Evolutionary conservation across 1,284 basidiomycete species (phyloP).

Genomic region (Exobasidium cylindrosporum): DNA sequence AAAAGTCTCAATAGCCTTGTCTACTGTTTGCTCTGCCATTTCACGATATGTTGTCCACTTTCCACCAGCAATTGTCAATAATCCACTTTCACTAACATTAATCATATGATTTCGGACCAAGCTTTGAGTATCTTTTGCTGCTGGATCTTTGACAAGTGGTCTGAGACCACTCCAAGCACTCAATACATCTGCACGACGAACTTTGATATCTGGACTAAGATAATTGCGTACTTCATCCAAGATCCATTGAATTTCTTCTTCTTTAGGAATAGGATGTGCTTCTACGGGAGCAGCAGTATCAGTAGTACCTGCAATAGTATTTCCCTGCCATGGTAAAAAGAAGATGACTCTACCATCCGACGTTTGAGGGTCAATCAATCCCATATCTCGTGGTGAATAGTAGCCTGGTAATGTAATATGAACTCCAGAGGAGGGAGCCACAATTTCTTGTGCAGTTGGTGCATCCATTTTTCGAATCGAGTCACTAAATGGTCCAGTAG

Average conservation of each 20-base stretch:
- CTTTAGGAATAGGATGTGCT: conserved; percentile 76
- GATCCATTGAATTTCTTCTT: conserved; percentile 96
- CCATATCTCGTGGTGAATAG: conserved; percentile 92
- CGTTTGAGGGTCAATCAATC: conserved; percentile 88
- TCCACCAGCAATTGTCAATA: conserved; percentile 92
- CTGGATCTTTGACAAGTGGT: conserved; percentile 82
- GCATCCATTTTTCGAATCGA: conserved; percentile 81
- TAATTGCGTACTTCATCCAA: conserved; percentile 87
- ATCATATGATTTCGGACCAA: conserved; percentile 94
- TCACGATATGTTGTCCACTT: conserved; percentile 96
- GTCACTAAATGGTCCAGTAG: conserved; percentile 92
- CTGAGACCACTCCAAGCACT: conserved; percentile 91
- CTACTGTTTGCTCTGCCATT: conserved; percentile 95
- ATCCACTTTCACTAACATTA: conserved; percentile 73
- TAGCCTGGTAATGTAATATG: conserved; percentile 97
- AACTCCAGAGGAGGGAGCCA: conserved; percentile 85
- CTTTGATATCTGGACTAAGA: conserved; percentile 85
- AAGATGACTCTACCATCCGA: conserved; percentile 97
- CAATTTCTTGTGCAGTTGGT: conserved; percentile 77
- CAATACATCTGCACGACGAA: conserved; percentile 91
- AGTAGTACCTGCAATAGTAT: conserved; percentile 94
- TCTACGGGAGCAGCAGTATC: conserved; percentile 77
- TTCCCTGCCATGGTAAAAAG: conserved; percentile 98
- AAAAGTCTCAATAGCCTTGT: conserved; percentile 79
- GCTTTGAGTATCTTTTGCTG: conserved; percentile 75